These are phyloP conservation scores for Aspergillus kassunensis DNA, from an alignment of 495 filamentous ascomycete genomes.

Conservation along the genomic window DNA sequence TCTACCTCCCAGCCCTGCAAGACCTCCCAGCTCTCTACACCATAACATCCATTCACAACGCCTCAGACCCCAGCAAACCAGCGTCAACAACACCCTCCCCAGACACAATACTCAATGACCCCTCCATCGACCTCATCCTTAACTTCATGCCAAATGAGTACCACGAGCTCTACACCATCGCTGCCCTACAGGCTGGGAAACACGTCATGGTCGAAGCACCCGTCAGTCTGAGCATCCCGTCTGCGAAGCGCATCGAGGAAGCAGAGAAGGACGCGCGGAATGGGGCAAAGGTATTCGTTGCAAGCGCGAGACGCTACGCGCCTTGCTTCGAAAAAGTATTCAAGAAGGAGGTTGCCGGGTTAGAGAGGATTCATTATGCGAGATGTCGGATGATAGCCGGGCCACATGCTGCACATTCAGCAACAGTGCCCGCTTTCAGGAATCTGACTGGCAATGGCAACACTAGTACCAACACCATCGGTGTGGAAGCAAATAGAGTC, in stretches of 20 bases:
- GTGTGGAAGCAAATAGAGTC: too few species aligned
- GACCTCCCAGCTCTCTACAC: constrained; percentile 37
- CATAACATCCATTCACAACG: constrained; percentile 24
- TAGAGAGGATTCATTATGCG: constrained; percentile 50
- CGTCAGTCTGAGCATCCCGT: constrained; percentile 39
- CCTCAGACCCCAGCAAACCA: not conserved
- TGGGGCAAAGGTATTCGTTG: constrained; percentile 47
- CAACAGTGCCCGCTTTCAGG: constrained; percentile 8
- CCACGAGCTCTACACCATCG: constrained; percentile 46
- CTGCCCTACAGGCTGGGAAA: constrained; percentile 48
- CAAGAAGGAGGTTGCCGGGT: constrained; percentile 38
- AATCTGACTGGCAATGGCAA: not conserved
- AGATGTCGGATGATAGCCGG: constrained; percentile 53
- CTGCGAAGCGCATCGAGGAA: constrained; percentile 37
- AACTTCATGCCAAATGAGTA: constrained; percentile 49
- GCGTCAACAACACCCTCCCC: constrained; percentile 5
- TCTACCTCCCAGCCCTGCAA: constrained; percentile 46
- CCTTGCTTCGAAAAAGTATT: constrained; percentile 47
- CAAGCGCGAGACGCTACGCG: constrained; percentile 53
- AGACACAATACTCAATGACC: constrained; percentile 12
- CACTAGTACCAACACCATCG: too few species aligned
- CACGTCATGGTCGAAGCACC: constrained; percentile 55
- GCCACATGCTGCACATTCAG: constrained; percentile 26
- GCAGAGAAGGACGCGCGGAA: constrained; percentile 27
- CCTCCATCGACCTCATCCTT: constrained; percentile 47